phyloP scores from a whole-genome alignment of 192 early-diverging fungal genomes.

The Diversispora eburnea region DNA sequence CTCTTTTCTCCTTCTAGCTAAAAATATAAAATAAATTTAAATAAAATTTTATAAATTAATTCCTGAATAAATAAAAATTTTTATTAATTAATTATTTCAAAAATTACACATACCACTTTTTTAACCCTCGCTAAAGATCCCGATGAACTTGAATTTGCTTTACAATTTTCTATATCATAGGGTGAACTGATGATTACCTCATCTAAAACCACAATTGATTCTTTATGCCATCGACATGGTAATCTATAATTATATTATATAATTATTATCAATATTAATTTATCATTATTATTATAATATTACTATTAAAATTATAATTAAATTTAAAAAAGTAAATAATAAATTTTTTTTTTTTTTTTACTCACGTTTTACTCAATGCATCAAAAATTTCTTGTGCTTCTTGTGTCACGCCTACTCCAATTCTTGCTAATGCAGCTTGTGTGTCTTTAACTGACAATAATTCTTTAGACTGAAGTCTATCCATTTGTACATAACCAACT shows the following conservation, averaged over 20 bases:
- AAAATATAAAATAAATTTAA: background rate
- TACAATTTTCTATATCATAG: conserved; percentile 67
- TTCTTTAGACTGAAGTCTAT: conserved; percentile 51
- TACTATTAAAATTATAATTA: background rate
- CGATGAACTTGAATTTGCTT: conserved; percentile 51
- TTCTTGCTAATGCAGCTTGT: conserved; percentile 48
- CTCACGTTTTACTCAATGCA: conserved; percentile 74
- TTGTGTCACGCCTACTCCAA: conserved; percentile 76
- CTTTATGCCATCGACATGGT: conserved; percentile 74
- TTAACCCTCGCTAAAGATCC: conserved; percentile 65
- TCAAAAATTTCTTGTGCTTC: conserved; percentile 77
- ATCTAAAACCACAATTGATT: conserved; percentile 76
- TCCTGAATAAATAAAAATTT: background rate
- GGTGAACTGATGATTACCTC: conserved; percentile 74
- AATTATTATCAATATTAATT: background rate
- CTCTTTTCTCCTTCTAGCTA: conserved; percentile 51
- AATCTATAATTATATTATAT: conserved; percentile 40
- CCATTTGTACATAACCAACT: conserved; percentile 49
- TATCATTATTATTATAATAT: background rate
- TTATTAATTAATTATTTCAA: background rate
- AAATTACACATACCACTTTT: conserved; percentile 59
- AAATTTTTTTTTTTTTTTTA: background rate
- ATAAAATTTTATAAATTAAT: background rate
- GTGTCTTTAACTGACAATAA: conserved; percentile 47
- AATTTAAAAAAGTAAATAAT: conserved; percentile 4